phyloP scores from a whole-genome alignment of 139 green algal genomes.

The Chlorella sp. region DNA sequence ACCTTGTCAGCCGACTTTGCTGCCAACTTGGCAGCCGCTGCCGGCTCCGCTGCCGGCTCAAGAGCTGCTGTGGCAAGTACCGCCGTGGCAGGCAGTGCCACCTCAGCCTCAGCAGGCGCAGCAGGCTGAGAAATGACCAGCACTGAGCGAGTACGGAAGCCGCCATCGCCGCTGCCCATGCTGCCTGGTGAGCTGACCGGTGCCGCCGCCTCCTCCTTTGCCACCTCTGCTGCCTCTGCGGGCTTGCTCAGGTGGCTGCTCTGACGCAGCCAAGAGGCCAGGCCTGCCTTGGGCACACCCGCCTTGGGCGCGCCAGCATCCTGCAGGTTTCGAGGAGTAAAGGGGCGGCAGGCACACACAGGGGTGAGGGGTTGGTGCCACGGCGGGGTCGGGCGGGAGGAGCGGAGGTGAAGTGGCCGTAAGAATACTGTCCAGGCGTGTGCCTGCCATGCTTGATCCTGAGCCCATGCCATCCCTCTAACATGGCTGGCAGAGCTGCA shows the following conservation, averaged over 20 bases:
- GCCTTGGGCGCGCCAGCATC: neutral
- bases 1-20: neutral
- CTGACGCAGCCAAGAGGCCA: constrained; percentile 8
- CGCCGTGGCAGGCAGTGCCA: neutral
- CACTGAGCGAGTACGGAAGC: neutral
- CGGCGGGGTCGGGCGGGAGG: no score
- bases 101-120: neutral
- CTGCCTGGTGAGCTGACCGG: neutral
- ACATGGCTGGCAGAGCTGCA: neutral
- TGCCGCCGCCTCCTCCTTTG: neutral
- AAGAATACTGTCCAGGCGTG: no score
- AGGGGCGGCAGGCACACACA: neutral
- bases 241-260: constrained; percentile 11
- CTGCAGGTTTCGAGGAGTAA: neutral
- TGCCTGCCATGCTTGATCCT: no score
- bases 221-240: neutral
- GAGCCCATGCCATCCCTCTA: neutral
- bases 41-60: neutral
- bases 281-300: neutral
- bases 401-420: no score
- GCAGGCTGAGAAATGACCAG: neutral
- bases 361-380: no score
- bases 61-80: no score
- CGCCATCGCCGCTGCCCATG: neutral
- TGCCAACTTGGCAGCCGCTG: neutral